Base-by-base conservation (phyloP, 768 basidiomycete species). In the Russula brevipes region DNA sequence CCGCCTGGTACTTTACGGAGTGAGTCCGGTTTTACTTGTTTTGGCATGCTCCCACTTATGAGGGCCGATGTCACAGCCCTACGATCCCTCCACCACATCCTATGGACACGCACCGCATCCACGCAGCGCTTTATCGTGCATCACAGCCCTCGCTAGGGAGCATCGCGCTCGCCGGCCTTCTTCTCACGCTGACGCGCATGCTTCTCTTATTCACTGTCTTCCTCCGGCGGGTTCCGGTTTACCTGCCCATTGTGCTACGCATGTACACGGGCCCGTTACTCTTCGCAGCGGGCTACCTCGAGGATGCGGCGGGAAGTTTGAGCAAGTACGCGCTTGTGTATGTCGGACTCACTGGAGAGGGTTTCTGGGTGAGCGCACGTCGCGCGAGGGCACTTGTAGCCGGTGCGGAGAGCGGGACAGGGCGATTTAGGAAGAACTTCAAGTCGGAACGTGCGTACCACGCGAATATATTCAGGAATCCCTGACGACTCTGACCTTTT, bases 1-100 rank as follows among this genome's bases (percentile, higher is more conserved):
- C 93, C 2, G 86, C 88, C 50, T 98, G 94, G 94, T 97, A 96
- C 72, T 96, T 92, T 74, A 72, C 82, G 35, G 78, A 84, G 82
- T 86, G 68, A 70, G 84, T 72, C 0, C 33, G 58, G 11, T 33
- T 44, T n/a, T 9, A 6, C 42, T 31, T 53, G 14, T 33, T 46
- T 1, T 24, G 9, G 0, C 60, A 16, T 1, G 30, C 44, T 11
- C 65, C 65, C 51, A 65, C 51, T 54, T 33, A 59, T 61, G 7
- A 55, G 66, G 14, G 51, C 45, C 42, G 50, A 31, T 36, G 19
- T 46, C n/a, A 31, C 44, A 75, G 74, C 49, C 72, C 71, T 1
- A 55, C 57, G 31, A 61, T 70, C 55, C 66, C 80, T 2, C 74
- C 75, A 4, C 81, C 77, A 5, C 75, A 72, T 19, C 76, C 83